Evolutionary conservation across 2,329 filamentous ascomycete species (phyloP).

Genomic region (Beauveria sp.): DNA sequence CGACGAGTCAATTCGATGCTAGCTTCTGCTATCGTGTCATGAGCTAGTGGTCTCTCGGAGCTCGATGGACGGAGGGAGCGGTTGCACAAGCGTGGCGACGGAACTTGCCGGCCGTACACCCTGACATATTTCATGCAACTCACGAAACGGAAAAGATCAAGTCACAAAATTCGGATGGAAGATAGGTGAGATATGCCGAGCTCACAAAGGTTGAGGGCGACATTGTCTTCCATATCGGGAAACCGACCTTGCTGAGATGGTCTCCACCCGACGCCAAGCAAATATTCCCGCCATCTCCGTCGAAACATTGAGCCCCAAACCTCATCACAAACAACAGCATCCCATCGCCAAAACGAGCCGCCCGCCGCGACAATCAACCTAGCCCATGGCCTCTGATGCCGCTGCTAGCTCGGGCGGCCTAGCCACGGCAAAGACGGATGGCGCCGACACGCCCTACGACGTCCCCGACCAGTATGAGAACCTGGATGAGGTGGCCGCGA

Average conservation of each 20-base stretch:
- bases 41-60: background rate
- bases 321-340: background rate
- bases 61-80: background rate
- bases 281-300: background rate
- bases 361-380: background rate
- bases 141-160: no score
- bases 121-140: no score
- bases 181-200: background rate
- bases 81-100: no score
- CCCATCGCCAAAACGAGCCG: background rate
- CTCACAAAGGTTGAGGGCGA: background rate
- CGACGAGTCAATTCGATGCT: background rate
- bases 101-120: no score
- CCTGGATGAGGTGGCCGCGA: conserved; percentile 30
- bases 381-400: background rate
- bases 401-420: background rate
- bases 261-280: background rate
- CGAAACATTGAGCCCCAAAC: background rate
- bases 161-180: background rate
- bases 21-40: background rate
- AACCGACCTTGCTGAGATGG: background rate
- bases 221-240: background rate
- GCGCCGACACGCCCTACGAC: conserved; percentile 19
- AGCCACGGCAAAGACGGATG: background rate
- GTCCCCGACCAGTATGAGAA: conserved; percentile 31